phyloP scores from a whole-genome alignment of 805 yeast genomes.

The Lipomyces chichibuensis region DNA sequence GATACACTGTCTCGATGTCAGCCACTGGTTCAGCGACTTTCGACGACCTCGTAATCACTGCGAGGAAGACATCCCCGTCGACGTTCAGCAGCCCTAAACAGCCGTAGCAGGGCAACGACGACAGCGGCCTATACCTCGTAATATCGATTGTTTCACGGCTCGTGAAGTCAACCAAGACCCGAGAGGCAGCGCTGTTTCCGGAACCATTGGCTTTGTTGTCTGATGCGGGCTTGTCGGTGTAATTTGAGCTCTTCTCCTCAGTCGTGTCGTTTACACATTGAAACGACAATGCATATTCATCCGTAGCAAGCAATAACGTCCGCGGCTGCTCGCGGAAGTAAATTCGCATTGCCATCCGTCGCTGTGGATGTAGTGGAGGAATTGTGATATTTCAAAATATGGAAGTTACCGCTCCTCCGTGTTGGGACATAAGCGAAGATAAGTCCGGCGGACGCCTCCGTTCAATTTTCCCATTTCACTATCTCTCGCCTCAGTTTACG shows the following conservation, averaged over 20 bases:
- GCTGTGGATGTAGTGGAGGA: neutral
- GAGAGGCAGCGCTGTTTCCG: slow-evolving; percentile 9
- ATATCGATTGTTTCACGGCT: slow-evolving; percentile 47
- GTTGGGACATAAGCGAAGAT: neutral
- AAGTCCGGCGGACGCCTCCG: neutral
- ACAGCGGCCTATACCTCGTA: slow-evolving; percentile 46
- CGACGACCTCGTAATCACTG: slow-evolving; percentile 74
- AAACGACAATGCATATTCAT: slow-evolving; percentile 62
- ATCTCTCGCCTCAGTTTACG: neutral
- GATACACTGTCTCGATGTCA: slow-evolving; percentile 69
- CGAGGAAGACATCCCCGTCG: slow-evolving; percentile 67
- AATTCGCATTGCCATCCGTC: slow-evolving; percentile 54
- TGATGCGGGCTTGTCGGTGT: neutral
- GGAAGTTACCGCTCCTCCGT: neutral
- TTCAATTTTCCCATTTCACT: neutral
- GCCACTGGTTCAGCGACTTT: slow-evolving; percentile 83
- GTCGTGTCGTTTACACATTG: slow-evolving; percentile 37
- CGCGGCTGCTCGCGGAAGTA: slow-evolving; percentile 68
- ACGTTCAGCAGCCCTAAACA: slow-evolving; percentile 78
- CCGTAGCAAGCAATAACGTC: slow-evolving; percentile 66
- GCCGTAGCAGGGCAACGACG: slow-evolving; percentile 51
- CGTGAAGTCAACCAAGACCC: slow-evolving; percentile 52
- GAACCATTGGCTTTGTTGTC: neutral
- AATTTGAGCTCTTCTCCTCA: slow-evolving; percentile 15
- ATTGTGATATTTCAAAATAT: neutral